phyloP scores from a whole-genome alignment of 2,329 filamentous ascomycete genomes.

The Arthroderma sp. region DNA sequence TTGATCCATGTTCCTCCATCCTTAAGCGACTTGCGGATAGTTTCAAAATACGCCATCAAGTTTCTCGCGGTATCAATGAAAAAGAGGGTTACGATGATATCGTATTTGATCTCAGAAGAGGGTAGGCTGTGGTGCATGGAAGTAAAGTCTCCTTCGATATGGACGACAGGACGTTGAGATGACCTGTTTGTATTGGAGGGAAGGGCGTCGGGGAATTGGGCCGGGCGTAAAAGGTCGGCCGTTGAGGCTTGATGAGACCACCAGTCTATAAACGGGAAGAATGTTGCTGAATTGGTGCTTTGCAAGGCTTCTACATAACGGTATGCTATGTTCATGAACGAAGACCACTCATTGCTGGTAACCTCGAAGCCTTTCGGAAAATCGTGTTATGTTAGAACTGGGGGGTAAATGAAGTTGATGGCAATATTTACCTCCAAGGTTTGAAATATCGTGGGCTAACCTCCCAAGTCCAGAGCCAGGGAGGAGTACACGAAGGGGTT shows the following conservation, averaged over 20 bases:
- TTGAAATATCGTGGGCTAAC: conserved; percentile 41
- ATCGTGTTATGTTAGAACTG: not conserved
- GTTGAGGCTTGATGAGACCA: conserved; percentile 46
- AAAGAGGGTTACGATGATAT: conserved; percentile 45
- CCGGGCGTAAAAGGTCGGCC: conserved; percentile 35
- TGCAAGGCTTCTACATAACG: conserved; percentile 35
- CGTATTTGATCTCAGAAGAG: conserved; percentile 25
- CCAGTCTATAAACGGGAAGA: conserved; percentile 45
- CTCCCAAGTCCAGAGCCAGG: conserved; percentile 45
- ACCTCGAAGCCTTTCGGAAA: conserved; percentile 37
- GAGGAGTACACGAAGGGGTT: conserved; percentile 34
- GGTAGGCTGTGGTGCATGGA: conserved; percentile 24
- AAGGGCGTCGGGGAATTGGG: conserved; percentile 37
- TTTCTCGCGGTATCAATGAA: conserved; percentile 52
- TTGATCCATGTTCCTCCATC: conserved; percentile 45
- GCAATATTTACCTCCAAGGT: conserved; percentile 22
- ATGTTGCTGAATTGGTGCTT: conserved; percentile 16
- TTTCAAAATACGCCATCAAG: conserved; percentile 44
- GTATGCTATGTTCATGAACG: conserved; percentile 46
- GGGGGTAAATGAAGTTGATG: not conserved
- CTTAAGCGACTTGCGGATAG: conserved; percentile 38
- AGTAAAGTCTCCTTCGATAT: conserved; percentile 48
- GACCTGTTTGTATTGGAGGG: conserved; percentile 21
- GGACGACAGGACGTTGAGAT: conserved; percentile 25
- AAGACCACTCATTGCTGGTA: conserved; percentile 47